Conservation (phyloP, 1,284 basidiomycete genomes). For the Cerioporus squamosus region DNA sequence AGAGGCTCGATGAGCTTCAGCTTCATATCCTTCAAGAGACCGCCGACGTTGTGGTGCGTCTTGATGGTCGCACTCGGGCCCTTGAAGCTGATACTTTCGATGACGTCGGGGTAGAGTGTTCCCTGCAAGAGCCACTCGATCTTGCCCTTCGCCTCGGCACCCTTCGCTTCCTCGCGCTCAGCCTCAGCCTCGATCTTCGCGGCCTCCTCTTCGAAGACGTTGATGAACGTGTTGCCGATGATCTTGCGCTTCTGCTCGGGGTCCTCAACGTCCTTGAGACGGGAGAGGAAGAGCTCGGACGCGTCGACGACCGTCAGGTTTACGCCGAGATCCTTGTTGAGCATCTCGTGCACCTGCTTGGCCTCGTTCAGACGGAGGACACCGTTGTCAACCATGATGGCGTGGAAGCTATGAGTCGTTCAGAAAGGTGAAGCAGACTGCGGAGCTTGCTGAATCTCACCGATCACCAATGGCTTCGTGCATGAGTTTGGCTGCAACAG, state of each 20-base stretch:
- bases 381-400: conserved; percentile 99
- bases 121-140: conserved; percentile 98
- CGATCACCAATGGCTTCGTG: conserved; percentile 98
- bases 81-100: conserved; percentile 99
- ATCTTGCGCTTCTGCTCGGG: conserved; percentile 98
- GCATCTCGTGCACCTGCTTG: conserved; percentile 93
- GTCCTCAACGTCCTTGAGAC: conserved; percentile 91
- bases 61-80: conserved; percentile 99
- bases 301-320: conserved; percentile 97
- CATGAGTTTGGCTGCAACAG: conserved; percentile 99
- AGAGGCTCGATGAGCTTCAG: conserved; percentile 98
- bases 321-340: conserved; percentile 92
- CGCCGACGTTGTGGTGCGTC: conserved; percentile 99
- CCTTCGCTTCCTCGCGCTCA: conserved; percentile 71
- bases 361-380: conserved; percentile 94
- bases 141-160: conserved; percentile 80
- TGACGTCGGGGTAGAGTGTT: conserved; percentile 99
- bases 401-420: conserved; percentile 79
- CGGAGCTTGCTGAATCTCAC: conserved; percentile 42
- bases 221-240: conserved; percentile 99
- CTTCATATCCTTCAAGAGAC: conserved; percentile 97
- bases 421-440: not conserved
- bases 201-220: conserved; percentile 95
- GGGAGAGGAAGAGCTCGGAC: conserved; percentile 91
- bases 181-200: conserved; percentile 88